Evolutionary conservation across 2,329 filamentous ascomycete genomes (phyloP).

Genomic region (Trichoderma gracile): DNA sequence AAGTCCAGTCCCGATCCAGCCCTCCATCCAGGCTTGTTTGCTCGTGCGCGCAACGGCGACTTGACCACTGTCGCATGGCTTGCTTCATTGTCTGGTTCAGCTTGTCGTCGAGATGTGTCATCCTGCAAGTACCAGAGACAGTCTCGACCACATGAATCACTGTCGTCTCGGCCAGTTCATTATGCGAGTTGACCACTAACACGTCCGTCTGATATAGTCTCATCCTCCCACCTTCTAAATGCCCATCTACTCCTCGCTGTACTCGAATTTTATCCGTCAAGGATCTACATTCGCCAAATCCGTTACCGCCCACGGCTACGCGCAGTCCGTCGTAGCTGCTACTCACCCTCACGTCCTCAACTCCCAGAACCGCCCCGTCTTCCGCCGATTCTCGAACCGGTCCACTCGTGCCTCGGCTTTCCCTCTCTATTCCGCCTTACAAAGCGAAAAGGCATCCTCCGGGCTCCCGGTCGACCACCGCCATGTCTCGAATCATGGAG

Average conservation of each 20-base stretch:
- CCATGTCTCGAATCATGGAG: conserved; percentile 58
- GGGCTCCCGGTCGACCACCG: conserved; percentile 57
- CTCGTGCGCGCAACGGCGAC: neutral
- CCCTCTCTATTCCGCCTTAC: conserved; percentile 77
- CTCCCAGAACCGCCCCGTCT: conserved; percentile 67
- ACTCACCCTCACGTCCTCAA: conserved; percentile 78
- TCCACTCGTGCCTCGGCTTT: conserved; percentile 56
- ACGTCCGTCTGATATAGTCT: conserved; percentile 46
- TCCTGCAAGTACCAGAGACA: neutral
- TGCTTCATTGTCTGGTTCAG: neutral
- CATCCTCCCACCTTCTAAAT: conserved; percentile 79
- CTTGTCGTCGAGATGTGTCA: neutral
- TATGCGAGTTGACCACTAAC: neutral
- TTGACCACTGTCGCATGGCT: neutral
- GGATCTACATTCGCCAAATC: conserved; percentile 84
- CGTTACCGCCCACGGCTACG: conserved; percentile 95
- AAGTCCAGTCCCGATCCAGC: conserved; percentile 39
- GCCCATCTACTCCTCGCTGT: conserved; percentile 71
- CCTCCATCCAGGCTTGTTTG: neutral
- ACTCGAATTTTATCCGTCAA: conserved; percentile 88
- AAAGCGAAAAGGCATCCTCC: conserved; percentile 55
- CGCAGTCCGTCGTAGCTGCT: conserved; percentile 94
- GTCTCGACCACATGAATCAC: neutral
- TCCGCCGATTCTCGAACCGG: conserved; percentile 58
- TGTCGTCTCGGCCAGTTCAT: neutral